Base-by-base conservation (phyloP, 192 early-diverging fungal species). In the Podila clonocystis region DNA sequence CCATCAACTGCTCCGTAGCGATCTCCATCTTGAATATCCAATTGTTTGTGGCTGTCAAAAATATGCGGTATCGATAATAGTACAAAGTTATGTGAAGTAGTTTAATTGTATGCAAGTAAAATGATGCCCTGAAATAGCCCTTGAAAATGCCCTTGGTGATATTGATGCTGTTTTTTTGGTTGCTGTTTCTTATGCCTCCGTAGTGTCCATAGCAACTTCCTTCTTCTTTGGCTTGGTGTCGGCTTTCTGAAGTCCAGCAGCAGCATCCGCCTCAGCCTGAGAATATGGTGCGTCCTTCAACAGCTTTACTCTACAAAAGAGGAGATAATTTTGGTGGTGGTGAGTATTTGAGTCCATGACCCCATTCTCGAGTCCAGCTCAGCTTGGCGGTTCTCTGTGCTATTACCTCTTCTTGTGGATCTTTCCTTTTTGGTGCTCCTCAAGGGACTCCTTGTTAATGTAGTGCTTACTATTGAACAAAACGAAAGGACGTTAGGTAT, bases 241-340 rank as follows among this genome's bases (percentile, higher is more conserved):
- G 68, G 88, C 88, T 41, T 87, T 89, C 58, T 83, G 71, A 68
- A 91, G 83, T 36, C 91, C 90, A n/a, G 86, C 86, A 11, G 89
- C 89, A 7, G 90, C 91, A 71, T 90, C 89, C 24, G 94, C 95
- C 83, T 99, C 97, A 68, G 90, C 90, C 77, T 98, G 97, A 58
- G 96, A 95, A 84, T 96, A 99, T 29, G 96, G 91, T 31, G 75
- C 89, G 38, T 92, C 93, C 82, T 94, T 91, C 29, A 98, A 86
- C 58, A 92, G 82, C 87, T 97, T 97, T n/a, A 94, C 72, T 68
- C 92, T 89, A 64, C 30, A 9, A 50, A 17, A 20, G 4, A 33
- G 65, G 62, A 86, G 19, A 24, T 26, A 11, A 50, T n/a, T 1
- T 36, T 3, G 3, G 17, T 13, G 60, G 15, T 58, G 49, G 5